phyloP scores from a whole-genome alignment of 208 protist genomes.

The Phytomonas francai region DNA sequence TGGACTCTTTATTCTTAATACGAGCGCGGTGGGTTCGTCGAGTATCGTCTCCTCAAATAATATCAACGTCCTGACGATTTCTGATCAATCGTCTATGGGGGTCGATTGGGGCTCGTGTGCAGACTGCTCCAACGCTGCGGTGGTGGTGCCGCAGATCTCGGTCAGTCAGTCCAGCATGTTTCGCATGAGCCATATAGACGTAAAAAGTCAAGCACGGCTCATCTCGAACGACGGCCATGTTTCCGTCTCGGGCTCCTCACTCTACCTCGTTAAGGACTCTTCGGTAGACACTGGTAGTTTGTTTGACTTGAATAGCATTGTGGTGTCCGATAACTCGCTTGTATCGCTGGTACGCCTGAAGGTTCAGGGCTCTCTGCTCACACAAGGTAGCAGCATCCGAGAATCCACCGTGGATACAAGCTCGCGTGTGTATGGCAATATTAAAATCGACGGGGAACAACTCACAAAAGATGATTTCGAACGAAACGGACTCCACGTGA shows the following conservation, averaged over 20 bases:
- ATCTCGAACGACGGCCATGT: conserved; percentile 8
- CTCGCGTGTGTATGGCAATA: too few relatives aligned
- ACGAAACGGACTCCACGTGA: too few relatives aligned
- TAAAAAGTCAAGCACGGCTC: neutral
- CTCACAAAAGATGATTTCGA: too few relatives aligned
- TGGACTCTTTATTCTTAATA: conserved; percentile 13
- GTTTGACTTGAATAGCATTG: conserved; percentile 8
- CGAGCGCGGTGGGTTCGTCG: conserved; percentile 8
- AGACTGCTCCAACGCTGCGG: conserved; percentile 8
- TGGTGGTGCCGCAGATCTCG: conserved; percentile 5
- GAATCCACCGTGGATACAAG: too few relatives aligned
- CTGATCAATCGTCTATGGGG: neutral
- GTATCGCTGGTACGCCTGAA: conserved; percentile 9
- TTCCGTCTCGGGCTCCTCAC: conserved; percentile 2
- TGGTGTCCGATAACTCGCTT: conserved; percentile 2
- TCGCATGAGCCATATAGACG: conserved; percentile 6
- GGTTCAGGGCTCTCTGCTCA: neutral
- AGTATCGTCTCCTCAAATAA: conserved; percentile 11
- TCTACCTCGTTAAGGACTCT: conserved; percentile 11
- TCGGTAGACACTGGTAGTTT: neutral
- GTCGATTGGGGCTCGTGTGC: conserved; percentile 12
- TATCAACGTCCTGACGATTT: neutral
- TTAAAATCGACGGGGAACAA: too few relatives aligned
- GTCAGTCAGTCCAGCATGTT: conserved; percentile 13
- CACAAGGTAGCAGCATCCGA: too few relatives aligned